Percentiles rank a stretch among this genome's conserved stretches.
These are phyloP conservation scores for Meripilus lineatus DNA, from an alignment of 1,284 basidiomycete species.

Conservation along the genomic window DNA sequence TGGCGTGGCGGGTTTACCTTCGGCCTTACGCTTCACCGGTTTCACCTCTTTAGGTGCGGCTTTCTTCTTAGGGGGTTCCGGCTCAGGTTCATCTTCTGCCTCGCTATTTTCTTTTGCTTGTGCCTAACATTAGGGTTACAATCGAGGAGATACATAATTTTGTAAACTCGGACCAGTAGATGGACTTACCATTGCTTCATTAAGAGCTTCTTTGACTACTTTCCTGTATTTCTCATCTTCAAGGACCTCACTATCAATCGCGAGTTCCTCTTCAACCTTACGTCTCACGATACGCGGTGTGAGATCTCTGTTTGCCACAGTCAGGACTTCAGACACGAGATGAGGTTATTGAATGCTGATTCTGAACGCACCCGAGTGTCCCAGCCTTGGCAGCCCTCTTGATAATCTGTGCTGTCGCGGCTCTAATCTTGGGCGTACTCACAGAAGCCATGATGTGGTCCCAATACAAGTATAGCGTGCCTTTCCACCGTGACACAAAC, in stretches of 20 bases:
- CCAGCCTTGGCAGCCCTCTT: not conserved
- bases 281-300: not conserved
- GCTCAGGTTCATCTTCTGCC: constrained; percentile 6
- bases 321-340: too few relatives aligned
- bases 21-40: not conserved
- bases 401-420: not conserved
- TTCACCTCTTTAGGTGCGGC: constrained; percentile 4
- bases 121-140: too few relatives aligned
- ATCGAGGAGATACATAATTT: too few relatives aligned
- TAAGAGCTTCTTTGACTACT: not conserved
- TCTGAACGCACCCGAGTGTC: not conserved
- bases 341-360: too few relatives aligned
- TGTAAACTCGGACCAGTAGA: too few relatives aligned
- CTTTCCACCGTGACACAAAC: not conserved
- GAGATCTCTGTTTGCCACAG: not conserved
- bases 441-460: not conserved
- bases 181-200: constrained; percentile 1
- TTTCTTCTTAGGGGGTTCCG: constrained; percentile 11
- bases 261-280: constrained; percentile 3
- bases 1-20: constrained; percentile 5
- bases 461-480: not conserved
- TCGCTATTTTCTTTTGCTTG: constrained; percentile 10
- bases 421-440: not conserved
- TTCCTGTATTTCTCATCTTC: not conserved
- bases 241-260: not conserved